phyloP scores from a whole-genome alignment of 768 basidiomycete species.

The Gloeostereum incarnatum region DNA sequence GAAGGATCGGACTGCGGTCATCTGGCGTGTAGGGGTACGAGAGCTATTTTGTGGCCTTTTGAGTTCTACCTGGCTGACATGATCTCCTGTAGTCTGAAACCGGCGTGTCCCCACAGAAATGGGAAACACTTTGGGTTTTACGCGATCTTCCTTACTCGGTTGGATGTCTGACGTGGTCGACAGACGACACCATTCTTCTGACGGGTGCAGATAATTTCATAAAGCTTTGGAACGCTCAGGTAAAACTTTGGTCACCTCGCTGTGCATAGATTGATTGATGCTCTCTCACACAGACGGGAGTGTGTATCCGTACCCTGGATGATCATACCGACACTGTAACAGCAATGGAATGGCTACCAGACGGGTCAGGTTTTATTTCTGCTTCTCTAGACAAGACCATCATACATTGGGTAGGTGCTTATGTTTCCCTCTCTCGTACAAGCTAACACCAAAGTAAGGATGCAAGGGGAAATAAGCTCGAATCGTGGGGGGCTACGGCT shows the following conservation, averaged over 20 bases:
- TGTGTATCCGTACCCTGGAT: conserved; percentile 53
- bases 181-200: conserved; percentile 76
- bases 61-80: conserved; percentile 7
- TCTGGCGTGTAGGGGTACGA: conserved; percentile 81
- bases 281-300: conserved; percentile 52
- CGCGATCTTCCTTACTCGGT: conserved; percentile 75
- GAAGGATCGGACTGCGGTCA: conserved; percentile 79
- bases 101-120: conserved; percentile 41
- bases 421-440: conserved; percentile 2
- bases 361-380: conserved; percentile 85
- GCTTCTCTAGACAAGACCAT: conserved; percentile 81
- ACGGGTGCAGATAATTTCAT: conserved; percentile 77
- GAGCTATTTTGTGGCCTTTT: conserved; percentile 5
- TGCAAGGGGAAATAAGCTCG: conserved; percentile 59
- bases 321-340: conserved; percentile 80
- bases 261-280: too few relatives aligned
- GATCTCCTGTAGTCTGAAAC: conserved; percentile 29
- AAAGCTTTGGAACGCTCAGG: conserved; percentile 88
- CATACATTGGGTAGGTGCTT: conserved; percentile 63
- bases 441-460: conserved; percentile 37
- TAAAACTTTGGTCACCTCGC: conserved; percentile 19
- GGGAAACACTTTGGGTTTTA: conserved; percentile 49
- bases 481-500: conserved; percentile 58
- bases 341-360: conserved; percentile 80
- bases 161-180: conserved; percentile 85